Base-by-base conservation (phyloP, 2,329 filamentous ascomycete species). In the Venturia effusa region DNA sequence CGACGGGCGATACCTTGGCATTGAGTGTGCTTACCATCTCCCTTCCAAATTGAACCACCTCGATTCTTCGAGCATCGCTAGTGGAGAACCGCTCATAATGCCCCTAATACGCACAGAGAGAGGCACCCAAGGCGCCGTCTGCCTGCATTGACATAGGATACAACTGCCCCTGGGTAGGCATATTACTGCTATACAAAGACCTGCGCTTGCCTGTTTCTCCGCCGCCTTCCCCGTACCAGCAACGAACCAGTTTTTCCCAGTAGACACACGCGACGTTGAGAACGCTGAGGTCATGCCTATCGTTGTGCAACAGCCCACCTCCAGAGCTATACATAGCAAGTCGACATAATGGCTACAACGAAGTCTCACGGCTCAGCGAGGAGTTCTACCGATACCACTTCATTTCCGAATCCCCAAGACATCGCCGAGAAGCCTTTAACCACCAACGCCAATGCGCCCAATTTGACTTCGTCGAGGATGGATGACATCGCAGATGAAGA, bases 261-360 rank as follows among this genome's bases (percentile, higher is more conserved):
- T 22, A 1, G 6, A 27, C 22, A 19, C 11, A 19, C 24, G 27
- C n/a, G 51, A 57, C 37, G 27, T 40, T 8, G 8, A 37, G n/a
- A 41, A 60, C 59, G 34, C 40, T 43, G 40, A 60, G 59, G 59
- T 60, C 59, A 60, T 60, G 59, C 59, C 34, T 60, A 41, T 60
- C 34, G 40, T 43, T 43, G 51, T 17, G 27, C 51, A n/a, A 57
- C 51, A 17, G 15, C 27, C 51, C 27, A 57, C 51, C 27, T 51
- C 45, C 51, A 57, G 30, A 34, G 51, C 51, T 57, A 34, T 34
- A 27, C 51, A 57, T 32, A 57, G 51, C 51, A 10, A n/a, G 34
- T 32, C 10, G 15, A 32, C 34, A 57, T 34, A 34, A 57, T 57
- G 51, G 59, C 59, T 17, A 19, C 55, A 59, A 45, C 37, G 32